phyloP scores from a whole-genome alignment of 441 rosid species.

The Adansonia rubrostipa region DNA sequence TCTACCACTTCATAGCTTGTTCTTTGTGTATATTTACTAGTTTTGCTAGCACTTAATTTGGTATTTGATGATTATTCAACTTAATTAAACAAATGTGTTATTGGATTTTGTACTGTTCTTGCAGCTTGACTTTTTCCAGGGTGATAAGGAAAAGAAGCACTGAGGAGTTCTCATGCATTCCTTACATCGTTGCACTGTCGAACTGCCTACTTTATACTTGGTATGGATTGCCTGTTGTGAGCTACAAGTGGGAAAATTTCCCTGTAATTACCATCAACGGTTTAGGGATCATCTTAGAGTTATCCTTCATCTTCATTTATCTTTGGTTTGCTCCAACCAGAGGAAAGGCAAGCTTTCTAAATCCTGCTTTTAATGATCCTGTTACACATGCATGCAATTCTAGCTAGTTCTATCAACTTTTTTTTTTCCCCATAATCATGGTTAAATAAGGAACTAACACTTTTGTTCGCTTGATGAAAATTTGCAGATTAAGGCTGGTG shows the following conservation, averaged over 20 bases:
- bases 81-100: not conserved
- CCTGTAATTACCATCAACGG: conserved; percentile 74
- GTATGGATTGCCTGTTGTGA: conserved; percentile 85
- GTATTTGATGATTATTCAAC: not conserved
- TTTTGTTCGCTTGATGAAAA: not conserved
- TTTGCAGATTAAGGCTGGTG: conserved; percentile 62
- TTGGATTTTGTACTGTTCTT: not conserved
- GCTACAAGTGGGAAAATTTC: conserved; percentile 79
- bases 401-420: not conserved
- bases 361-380: not conserved
- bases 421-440: not conserved
- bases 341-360: conserved; percentile 34
- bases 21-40: not conserved
- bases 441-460: not conserved
- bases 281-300: conserved; percentile 75
- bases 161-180: conserved; percentile 76
- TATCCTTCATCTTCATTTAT: conserved; percentile 64
- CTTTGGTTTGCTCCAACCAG: conserved; percentile 52
- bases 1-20: not conserved
- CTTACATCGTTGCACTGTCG: conserved; percentile 62
- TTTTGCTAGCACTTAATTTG: not conserved
- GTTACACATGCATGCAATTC: too few relatives aligned
- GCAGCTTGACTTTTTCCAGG: conserved; percentile 73
- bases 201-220: conserved; percentile 79
- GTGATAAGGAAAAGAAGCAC: conserved; percentile 73